A percentile compares a stretch with the other conserved stretches of the same genome.
These are phyloP conservation scores for Amanita phalloides DNA, from an alignment of 768 basidiomycete genomes.

Conservation along the genomic window DNA sequence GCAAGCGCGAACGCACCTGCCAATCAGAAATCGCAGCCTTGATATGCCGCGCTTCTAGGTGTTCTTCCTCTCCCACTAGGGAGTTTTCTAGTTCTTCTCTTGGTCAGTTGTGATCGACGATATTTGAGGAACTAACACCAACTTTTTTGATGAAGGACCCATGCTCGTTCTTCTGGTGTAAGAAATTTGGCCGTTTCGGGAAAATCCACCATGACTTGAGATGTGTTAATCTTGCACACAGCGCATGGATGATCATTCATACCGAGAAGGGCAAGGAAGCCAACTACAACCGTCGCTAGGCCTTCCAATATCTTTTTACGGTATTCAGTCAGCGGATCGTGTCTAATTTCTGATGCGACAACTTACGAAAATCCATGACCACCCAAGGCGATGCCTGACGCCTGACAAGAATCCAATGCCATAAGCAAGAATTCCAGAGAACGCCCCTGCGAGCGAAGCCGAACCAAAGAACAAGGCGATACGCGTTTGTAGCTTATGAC, in stretches of 20 bases:
- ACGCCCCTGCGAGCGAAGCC: conserved; percentile 56
- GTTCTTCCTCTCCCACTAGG: conserved; percentile 52
- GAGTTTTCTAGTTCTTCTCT: conserved; percentile 41
- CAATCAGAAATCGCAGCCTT: conserved; percentile 47
- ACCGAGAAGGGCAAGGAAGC: conserved; percentile 42
- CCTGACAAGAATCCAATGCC: conserved; percentile 45
- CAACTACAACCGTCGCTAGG: conserved; percentile 47
- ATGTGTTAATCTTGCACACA: neutral
- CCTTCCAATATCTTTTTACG: conserved; percentile 49
- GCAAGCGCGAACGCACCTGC: conserved; percentile 30
- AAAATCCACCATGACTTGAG: conserved; percentile 50
- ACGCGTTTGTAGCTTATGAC: conserved; percentile 47
- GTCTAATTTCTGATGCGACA: neutral
- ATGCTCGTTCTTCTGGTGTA: conserved; percentile 49
- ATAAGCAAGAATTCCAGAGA: conserved; percentile 52
- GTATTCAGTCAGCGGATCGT: neutral
- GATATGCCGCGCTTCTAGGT: conserved; percentile 43
- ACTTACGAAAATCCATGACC: conserved; percentile 63
- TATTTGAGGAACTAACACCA: conserved; percentile 7
- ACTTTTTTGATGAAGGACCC: conserved; percentile 48
- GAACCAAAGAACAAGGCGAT: conserved; percentile 58
- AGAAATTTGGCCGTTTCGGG: conserved; percentile 49
- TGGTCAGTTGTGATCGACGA: neutral
- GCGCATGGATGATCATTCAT: neutral
- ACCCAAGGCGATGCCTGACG: conserved; percentile 36